Evolutionary conservation across 176 grass and related monocot species (phyloP).

Genomic region (Phyllostachys edulis): DNA sequence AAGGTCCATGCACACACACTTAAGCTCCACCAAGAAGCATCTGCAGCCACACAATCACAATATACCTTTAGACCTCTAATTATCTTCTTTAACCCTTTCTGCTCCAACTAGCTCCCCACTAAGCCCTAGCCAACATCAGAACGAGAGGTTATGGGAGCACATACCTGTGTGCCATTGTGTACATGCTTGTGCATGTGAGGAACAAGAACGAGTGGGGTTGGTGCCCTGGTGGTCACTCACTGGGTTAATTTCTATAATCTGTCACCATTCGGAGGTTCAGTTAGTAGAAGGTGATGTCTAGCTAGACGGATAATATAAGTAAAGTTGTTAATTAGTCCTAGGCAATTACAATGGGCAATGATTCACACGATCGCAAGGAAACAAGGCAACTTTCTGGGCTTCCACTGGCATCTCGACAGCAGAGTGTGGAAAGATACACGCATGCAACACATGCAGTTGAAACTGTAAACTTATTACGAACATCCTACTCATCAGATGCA

Average conservation of each 20-base stretch:
- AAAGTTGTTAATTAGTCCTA: neutral
- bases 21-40: neutral
- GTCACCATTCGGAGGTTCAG: neutral
- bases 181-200: conserved; percentile 8
- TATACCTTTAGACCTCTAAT: neutral
- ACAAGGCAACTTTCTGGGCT: neutral
- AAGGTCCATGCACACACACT: neutral
- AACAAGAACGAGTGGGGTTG: conserved; percentile 21
- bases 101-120: conserved; percentile 23
- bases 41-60: neutral
- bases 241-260: neutral
- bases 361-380: neutral
- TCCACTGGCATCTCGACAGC: conserved; percentile 22
- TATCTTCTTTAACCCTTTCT: neutral
- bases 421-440: neutral
- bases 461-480: neutral
- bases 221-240: neutral
- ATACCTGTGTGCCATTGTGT: neutral
- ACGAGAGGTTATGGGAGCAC: neutral
- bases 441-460: neutral
- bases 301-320: neutral
- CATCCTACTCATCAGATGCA: neutral
- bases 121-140: conserved; percentile 1
- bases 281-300: neutral
- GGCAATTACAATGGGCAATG: neutral